A percentile compares a stretch with the other conserved stretches of the same genome.
Evolutionary conservation across 495 filamentous ascomycete species (phyloP).

Genomic region (Pyrenula massariospora): DNA sequence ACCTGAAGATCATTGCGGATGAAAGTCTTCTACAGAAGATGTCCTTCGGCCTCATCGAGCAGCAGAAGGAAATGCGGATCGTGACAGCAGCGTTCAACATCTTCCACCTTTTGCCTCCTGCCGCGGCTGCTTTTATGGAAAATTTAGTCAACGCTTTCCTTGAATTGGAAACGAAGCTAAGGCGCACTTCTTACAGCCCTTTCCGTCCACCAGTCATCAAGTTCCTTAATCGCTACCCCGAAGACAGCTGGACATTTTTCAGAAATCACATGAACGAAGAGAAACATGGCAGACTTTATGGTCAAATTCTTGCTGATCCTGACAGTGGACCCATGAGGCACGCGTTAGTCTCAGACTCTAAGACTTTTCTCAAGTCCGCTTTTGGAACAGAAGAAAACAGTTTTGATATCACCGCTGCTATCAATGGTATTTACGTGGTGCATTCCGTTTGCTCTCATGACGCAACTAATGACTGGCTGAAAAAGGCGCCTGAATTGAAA

Average conservation of each 20-base stretch:
- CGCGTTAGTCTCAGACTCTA: slow-evolving; percentile 59
- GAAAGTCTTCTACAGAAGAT: slow-evolving; percentile 68
- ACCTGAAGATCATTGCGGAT: slow-evolving; percentile 86
- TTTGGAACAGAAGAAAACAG: slow-evolving; percentile 45
- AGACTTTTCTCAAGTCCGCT: slow-evolving; percentile 53
- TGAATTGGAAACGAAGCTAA: slow-evolving; percentile 73
- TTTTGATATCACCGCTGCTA: slow-evolving; percentile 57
- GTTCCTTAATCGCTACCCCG: slow-evolving; percentile 85
- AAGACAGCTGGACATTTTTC: slow-evolving; percentile 75
- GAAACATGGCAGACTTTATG: slow-evolving; percentile 86
- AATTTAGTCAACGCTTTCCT: slow-evolving; percentile 78
- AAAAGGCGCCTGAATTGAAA: slow-evolving; percentile 61
- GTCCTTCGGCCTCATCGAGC: slow-evolving; percentile 87
- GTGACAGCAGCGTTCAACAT: slow-evolving; percentile 90
- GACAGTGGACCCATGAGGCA: slow-evolving; percentile 65
- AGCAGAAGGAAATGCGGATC: slow-evolving; percentile 81
- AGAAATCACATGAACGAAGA: slow-evolving; percentile 63
- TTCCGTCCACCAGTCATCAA: slow-evolving; percentile 88
- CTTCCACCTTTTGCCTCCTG: slow-evolving; percentile 84
- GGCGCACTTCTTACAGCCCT: slow-evolving; percentile 84
- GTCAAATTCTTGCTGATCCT: slow-evolving; percentile 72
- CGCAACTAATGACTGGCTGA: slow-evolving; percentile 57
- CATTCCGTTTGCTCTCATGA: slow-evolving; percentile 52
- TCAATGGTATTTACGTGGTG: slow-evolving; percentile 80
- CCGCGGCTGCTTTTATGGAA: slow-evolving; percentile 83